A percentile compares a stretch with the other conserved stretches of the same genome.
Evolutionary conservation across 371 early-diverging fungal genomes (phyloP).

Genomic region (Lichtheimia ramosa): DNA sequence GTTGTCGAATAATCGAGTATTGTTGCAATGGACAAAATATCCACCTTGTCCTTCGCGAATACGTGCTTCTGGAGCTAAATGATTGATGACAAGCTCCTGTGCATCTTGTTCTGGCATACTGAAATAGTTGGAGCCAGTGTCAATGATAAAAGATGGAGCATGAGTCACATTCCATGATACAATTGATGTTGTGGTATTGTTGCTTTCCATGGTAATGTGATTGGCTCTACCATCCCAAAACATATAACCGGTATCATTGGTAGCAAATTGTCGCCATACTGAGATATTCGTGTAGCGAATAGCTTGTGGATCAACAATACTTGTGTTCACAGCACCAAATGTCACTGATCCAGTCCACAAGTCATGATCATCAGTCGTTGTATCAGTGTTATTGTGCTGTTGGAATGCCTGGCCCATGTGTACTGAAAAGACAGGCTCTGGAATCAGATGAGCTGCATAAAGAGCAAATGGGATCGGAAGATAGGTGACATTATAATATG

Average conservation of each 20-base stretch:
- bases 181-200: neutral
- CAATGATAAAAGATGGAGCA: neutral
- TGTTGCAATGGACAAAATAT: neutral
- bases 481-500: neutral
- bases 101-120: constrained; percentile 1
- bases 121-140: constrained; percentile 3
- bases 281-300: too few relatives aligned
- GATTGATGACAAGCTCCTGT: neutral
- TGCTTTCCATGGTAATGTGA: neutral
- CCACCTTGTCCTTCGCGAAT: neutral
- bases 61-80: neutral
- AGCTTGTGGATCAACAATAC: neutral
- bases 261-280: neutral
- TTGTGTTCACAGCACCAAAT: constrained; percentile 28
- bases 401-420: neutral
- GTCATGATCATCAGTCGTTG: too few relatives aligned
- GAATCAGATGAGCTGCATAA: neutral
- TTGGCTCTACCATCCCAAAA: neutral
- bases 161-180: neutral
- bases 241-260: neutral
- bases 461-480: constrained; percentile 14
- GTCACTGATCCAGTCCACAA: constrained; percentile 32
- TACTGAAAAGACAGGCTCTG: constrained; percentile 13
- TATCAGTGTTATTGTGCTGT: neutral
- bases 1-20: neutral